A percentile compares a stretch with the other conserved stretches of the same genome.
phyloP scores from a whole-genome alignment of 2,329 filamentous ascomycete genomes.

The Dothiorella sarmentorum region DNA sequence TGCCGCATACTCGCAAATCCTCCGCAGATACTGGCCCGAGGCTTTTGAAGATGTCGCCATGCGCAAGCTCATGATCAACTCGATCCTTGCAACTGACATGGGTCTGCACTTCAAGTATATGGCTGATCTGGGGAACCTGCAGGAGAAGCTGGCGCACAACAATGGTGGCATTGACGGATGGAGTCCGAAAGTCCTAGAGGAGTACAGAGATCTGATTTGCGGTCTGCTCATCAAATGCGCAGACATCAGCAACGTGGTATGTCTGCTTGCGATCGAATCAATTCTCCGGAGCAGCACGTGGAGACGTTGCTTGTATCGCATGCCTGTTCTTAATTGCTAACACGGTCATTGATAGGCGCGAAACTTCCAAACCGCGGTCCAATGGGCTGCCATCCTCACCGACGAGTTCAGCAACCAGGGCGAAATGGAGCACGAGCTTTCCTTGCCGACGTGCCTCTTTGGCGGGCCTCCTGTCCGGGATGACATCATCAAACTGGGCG shows the following conservation, averaged over 20 bases:
- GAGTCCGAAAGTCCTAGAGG: slow-evolving; percentile 71
- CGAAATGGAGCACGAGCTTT: slow-evolving; percentile 82
- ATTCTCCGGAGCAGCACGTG: neutral
- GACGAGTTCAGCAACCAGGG: slow-evolving; percentile 94
- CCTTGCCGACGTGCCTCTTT: slow-evolving; percentile 84
- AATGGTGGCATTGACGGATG: slow-evolving; percentile 64
- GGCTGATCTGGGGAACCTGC: slow-evolving; percentile 76
- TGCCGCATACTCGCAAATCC: slow-evolving; percentile 92
- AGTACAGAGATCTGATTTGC: slow-evolving; percentile 77
- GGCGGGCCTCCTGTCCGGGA: slow-evolving; percentile 74
- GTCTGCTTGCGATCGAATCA: slow-evolving; percentile 37
- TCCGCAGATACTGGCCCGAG: slow-evolving; percentile 85
- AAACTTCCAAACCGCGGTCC: slow-evolving; percentile 73
- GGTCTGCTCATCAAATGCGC: slow-evolving; percentile 95
- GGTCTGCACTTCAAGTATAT: slow-evolving; percentile 96
- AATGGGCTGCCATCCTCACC: slow-evolving; percentile 92
- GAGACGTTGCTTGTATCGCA: neutral
- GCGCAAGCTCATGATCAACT: slow-evolving; percentile 90
- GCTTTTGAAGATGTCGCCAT: slow-evolving; percentile 76
- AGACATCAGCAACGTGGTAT: slow-evolving; percentile 95
- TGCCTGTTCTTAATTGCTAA: slow-evolving; percentile 19
- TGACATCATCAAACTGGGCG: slow-evolving; percentile 76
- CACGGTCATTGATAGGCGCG: slow-evolving; percentile 60
- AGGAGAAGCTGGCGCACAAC: slow-evolving; percentile 70
- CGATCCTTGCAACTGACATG: slow-evolving; percentile 98